Conservation (phyloP, 169 alveolate genomes). For the Plasmodium cynomolgi region DNA sequence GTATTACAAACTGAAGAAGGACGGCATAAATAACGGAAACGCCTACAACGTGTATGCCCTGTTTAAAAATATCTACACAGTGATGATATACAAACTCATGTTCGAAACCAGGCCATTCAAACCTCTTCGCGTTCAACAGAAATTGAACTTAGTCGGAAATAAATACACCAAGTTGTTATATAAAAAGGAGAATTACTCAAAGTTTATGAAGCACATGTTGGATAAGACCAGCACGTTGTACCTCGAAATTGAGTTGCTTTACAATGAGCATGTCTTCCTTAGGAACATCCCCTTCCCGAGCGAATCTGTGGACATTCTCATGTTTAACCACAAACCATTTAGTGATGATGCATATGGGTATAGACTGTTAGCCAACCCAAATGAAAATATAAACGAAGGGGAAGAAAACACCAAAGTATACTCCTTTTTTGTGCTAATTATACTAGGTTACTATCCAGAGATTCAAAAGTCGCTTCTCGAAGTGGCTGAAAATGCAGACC, state of each 20-base stretch:
- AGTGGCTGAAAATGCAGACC: constrained; percentile 12
- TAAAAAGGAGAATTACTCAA: constrained; percentile 33
- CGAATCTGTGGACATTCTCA: constrained; percentile 40
- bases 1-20: constrained; percentile 29
- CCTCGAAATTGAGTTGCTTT: constrained; percentile 53
- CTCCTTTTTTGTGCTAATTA: constrained; percentile 44
- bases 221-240: constrained; percentile 35
- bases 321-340: constrained; percentile 44
- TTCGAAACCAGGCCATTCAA: constrained; percentile 42
- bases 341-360: constrained; percentile 56
- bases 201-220: constrained; percentile 26
- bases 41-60: constrained; percentile 35
- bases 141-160: constrained; percentile 42
- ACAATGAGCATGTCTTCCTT: constrained; percentile 59
- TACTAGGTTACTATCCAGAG: constrained; percentile 52
- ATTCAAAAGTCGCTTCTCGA: constrained; percentile 14
- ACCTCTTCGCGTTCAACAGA: constrained; percentile 54
- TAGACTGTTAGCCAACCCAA: constrained; percentile 15
- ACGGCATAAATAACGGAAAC: constrained; percentile 55
- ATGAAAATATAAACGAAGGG: constrained; percentile 30
- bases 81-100: constrained; percentile 51
- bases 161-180: constrained; percentile 58
- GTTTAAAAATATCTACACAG: constrained; percentile 48
- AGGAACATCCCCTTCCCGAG: constrained; percentile 31
- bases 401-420: constrained; percentile 64